Conservation (phyloP, 768 basidiomycete genomes). For the Xanthoconium purpureum region DNA sequence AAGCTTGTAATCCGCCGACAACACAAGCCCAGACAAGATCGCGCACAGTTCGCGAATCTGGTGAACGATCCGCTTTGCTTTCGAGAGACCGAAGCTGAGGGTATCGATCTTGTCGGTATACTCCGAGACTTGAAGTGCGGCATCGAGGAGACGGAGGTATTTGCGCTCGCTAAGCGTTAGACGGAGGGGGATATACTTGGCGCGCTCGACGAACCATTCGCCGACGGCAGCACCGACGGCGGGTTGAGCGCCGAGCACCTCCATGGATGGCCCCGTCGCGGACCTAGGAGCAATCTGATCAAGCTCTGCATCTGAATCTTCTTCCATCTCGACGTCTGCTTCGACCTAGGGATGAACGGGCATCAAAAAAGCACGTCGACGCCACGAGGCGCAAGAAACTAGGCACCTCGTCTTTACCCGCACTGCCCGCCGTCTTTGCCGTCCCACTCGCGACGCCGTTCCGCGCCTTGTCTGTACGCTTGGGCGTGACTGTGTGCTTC, state of each 20-base stretch:
- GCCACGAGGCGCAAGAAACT: not conserved
- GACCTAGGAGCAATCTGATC: slow-evolving; percentile 36
- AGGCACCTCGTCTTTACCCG: slow-evolving; percentile 19
- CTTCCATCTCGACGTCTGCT: slow-evolving; percentile 36
- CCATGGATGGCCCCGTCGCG: slow-evolving; percentile 19
- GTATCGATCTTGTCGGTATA: slow-evolving; percentile 92
- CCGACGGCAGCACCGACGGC: slow-evolving; percentile 59
- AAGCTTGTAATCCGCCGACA: slow-evolving; percentile 82
- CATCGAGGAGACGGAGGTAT: slow-evolving; percentile 79
- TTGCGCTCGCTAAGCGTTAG: slow-evolving; percentile 75
- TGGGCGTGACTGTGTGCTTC: slow-evolving; percentile 51
- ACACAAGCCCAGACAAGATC: slow-evolving; percentile 78
- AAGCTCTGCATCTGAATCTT: slow-evolving; percentile 36
- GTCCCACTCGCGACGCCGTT: slow-evolving; percentile 14
- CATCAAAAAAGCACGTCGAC: slow-evolving; percentile 3
- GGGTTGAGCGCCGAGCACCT: slow-evolving; percentile 55
- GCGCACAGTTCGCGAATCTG: slow-evolving; percentile 87
- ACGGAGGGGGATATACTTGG: slow-evolving; percentile 79
- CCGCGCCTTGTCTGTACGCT: slow-evolving; percentile 4
- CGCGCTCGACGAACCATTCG: slow-evolving; percentile 82
- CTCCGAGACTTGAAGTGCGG: slow-evolving; percentile 79
- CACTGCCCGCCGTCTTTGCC: not conserved
- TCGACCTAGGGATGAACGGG: slow-evolving; percentile 19
- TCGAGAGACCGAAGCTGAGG: slow-evolving; percentile 70
- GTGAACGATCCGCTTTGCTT: slow-evolving; percentile 83